Evolutionary conservation across 2,329 filamentous ascomycete species (phyloP).

Genomic region (Apiospora hydei): DNA sequence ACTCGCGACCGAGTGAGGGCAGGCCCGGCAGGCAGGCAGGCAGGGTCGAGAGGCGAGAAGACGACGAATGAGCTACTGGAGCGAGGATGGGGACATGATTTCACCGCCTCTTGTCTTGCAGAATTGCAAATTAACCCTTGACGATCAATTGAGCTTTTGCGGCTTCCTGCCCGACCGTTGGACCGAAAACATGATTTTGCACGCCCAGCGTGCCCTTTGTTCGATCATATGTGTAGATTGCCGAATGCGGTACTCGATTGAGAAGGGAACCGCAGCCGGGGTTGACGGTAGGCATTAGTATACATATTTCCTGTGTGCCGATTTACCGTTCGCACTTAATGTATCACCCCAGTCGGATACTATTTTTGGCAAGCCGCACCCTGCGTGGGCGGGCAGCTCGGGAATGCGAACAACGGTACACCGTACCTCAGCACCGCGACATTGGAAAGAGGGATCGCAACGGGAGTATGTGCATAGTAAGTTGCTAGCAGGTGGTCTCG

Average conservation of each 20-base stretch:
- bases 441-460: not conserved
- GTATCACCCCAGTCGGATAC: constrained; percentile 16
- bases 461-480: not conserved
- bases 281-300: not conserved
- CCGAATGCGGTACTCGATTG: constrained; percentile 10
- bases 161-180: not conserved
- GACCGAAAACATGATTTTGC: constrained; percentile 12
- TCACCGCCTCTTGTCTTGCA: constrained; percentile 19
- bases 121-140: constrained; percentile 8
- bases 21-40: too few species aligned
- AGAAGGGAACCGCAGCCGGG: not conserved
- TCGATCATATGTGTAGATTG: not conserved
- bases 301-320: not conserved
- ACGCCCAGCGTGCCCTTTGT: constrained; percentile 9
- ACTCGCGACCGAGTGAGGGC: not conserved
- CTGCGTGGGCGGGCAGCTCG: constrained; percentile 12
- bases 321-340: constrained; percentile 16
- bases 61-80: too few species aligned
- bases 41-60: too few species aligned
- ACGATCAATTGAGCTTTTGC: not conserved
- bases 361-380: constrained; percentile 19
- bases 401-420: not conserved
- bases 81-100: not conserved
- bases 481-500: not conserved
- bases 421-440: not conserved